Evolutionary conservation across 129 eudicot species (phyloP).

Genomic region (Chrysanthemum makinoi): DNA sequence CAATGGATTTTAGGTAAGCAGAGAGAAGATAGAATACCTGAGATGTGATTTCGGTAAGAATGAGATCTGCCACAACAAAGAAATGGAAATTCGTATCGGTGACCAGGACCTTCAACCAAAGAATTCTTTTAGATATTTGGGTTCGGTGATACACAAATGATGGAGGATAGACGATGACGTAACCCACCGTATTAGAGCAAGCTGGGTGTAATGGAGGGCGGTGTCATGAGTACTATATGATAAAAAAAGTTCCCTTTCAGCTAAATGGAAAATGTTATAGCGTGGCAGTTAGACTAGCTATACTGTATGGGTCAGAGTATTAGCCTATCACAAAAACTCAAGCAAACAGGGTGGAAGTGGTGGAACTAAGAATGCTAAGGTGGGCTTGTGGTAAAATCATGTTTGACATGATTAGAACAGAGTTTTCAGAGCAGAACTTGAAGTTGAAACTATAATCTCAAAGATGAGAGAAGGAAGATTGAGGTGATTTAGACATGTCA

Average conservation of each 20-base stretch:
- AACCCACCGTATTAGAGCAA: not conserved
- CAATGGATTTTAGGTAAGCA: too few relatives aligned
- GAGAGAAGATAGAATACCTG: too few relatives aligned
- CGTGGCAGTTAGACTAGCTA: not conserved
- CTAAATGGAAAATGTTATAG: not conserved
- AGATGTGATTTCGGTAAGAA: too few relatives aligned
- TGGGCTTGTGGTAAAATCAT: not conserved
- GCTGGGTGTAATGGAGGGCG: not conserved
- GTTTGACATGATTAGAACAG: too few relatives aligned
- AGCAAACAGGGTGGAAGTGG: not conserved
- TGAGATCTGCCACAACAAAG: too few relatives aligned
- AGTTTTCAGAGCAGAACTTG: too few relatives aligned
- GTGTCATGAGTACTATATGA: not conserved
- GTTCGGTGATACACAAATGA: not conserved
- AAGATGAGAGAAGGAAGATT: too few relatives aligned
- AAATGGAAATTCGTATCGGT: too few relatives aligned
- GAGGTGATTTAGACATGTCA: too few relatives aligned
- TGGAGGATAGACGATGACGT: not conserved
- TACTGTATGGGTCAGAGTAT: not conserved
- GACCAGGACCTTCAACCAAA: too few relatives aligned
- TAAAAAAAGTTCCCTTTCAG: not conserved
- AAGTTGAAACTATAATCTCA: too few relatives aligned
- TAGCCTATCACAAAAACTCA: not conserved
- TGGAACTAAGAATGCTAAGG: not conserved
- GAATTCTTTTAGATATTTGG: too few relatives aligned